A percentile compares a stretch with the other conserved stretches of the same genome.
Conservation (phyloP, 2,329 filamentous ascomycete genomes). For the Phyllosticta ampelicida region DNA sequence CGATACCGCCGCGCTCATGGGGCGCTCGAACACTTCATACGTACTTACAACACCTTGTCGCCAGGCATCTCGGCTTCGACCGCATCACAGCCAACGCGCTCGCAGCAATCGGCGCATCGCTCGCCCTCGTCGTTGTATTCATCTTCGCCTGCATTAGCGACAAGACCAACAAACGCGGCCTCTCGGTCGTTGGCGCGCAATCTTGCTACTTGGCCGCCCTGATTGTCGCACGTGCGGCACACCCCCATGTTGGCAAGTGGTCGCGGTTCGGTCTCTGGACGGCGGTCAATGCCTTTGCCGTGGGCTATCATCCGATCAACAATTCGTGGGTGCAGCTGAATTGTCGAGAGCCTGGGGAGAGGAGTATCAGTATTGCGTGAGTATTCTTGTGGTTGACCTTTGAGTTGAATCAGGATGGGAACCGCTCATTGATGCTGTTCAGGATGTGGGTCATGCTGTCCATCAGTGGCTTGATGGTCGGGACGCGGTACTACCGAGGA, state of each 20-base stretch:
- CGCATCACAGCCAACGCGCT: constrained; percentile 39
- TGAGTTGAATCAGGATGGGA: too few species aligned
- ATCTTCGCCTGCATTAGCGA: constrained; percentile 41
- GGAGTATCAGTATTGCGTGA: constrained; percentile 39
- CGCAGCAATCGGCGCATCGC: constrained; percentile 29
- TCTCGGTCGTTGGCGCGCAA: constrained; percentile 36
- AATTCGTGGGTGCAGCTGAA: constrained; percentile 46
- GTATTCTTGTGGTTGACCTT: too few species aligned
- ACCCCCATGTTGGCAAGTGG: constrained; percentile 39
- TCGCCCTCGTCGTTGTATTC: constrained; percentile 39
- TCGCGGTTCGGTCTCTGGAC: constrained; percentile 43
- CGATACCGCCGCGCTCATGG: background rate
- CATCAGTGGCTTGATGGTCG: constrained; percentile 41
- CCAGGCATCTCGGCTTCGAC: constrained; percentile 33
- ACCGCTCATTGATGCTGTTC: constrained; percentile 4
- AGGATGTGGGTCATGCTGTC: constrained; percentile 41
- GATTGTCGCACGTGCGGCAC: constrained; percentile 30
- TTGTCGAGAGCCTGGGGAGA: constrained; percentile 35
- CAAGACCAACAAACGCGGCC: constrained; percentile 34
- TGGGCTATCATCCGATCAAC: constrained; percentile 44
- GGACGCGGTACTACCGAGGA: constrained; percentile 40
- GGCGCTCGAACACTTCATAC: too few species aligned
- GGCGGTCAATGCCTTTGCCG: constrained; percentile 39
- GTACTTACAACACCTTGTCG: background rate
- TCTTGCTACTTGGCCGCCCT: constrained; percentile 36